Base-by-base conservation (phyloP, 1,284 basidiomycete genomes). In the Coniferiporia weirii region DNA sequence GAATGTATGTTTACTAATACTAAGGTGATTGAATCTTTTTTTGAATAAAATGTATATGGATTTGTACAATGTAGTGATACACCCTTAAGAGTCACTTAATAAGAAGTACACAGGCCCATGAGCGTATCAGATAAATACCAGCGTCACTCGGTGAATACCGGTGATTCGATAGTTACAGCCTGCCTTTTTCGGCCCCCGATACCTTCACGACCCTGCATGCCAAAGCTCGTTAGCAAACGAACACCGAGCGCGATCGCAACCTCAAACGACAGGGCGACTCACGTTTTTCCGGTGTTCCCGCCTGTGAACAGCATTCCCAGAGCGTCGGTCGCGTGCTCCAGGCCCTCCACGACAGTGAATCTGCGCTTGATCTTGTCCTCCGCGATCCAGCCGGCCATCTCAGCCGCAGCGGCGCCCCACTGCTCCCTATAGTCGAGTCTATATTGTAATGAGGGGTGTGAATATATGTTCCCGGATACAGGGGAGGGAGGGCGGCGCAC, bases 211-310 rank as follows among this genome's bases (percentile, higher is more conserved):
- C 32, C 27, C 52, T 59, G 17, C n/a, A 46, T 44, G 38, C 1
- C 40, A 51, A 51, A 32, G 20, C 3, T n/a, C 12, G 27, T 12
- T 32, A 34, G 27, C 49, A 27, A 5, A 27, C 27, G 27, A 27
- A 5, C 5, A 27, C 27, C 2, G 27, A 5, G 27, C 27, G 5
- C 27, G 27, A 27, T 27, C 27, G 27, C 27, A 5, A 27, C 5
- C 27, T 27, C 5, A 27, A 5, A 27, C 27, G 27, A 27, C 27
- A 27, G 27, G 27, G 27, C 89, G 67, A 40, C 38, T 40, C 66
- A 89, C 84, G 93, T 72, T 75, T 95, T 94, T 36, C 93, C 92
- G 0, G 79, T 85, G 68, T 94, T 95, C 34, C 80, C 84, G n/a
- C 92, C 92, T 1, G 72, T 81, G 72, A 85, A 95, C 35, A 95